Conservation (phyloP, 2,329 filamentous ascomycete species). For the Alternaria dauci region DNA sequence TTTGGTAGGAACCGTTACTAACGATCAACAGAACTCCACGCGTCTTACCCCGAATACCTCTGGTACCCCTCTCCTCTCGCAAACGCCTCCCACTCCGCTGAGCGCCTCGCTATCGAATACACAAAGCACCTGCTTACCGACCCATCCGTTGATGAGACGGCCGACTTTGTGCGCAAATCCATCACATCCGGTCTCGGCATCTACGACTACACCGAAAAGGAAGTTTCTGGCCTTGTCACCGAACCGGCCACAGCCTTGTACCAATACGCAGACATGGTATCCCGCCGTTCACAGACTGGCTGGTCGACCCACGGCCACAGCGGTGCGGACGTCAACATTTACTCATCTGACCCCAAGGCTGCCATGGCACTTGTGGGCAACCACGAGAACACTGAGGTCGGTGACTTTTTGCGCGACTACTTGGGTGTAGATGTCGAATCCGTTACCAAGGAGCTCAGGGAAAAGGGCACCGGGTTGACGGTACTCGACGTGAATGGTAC, state of each 20-base stretch:
- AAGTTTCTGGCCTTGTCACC: constrained; percentile 72
- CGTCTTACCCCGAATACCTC: constrained; percentile 70
- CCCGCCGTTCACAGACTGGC: constrained; percentile 84
- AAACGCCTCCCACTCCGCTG: constrained; percentile 78
- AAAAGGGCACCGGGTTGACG: constrained; percentile 57
- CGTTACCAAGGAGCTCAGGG: constrained; percentile 77
- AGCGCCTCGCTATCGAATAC: constrained; percentile 73
- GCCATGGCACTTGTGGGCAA: constrained; percentile 77
- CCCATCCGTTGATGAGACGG: constrained; percentile 42
- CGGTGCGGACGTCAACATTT: constrained; percentile 96
- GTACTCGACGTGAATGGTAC: constrained; percentile 37
- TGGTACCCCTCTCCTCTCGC: constrained; percentile 88
- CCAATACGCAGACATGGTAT: constrained; percentile 84
- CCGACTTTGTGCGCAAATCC: constrained; percentile 72
- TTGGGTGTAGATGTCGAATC: constrained; percentile 79
- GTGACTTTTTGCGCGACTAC: constrained; percentile 80
- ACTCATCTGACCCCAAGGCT: constrained; percentile 74
- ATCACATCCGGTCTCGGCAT: constrained; percentile 79
- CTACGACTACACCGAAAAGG: constrained; percentile 72
- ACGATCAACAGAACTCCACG: constrained; percentile 61
- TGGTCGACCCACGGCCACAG: constrained; percentile 92
- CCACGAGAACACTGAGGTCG: constrained; percentile 93
- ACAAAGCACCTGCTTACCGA: constrained; percentile 62
- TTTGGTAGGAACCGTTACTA: constrained; percentile 7
- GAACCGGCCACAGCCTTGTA: constrained; percentile 65